phyloP scores from a whole-genome alignment of 2,329 filamentous ascomycete species.

The Tolypocladium paradoxum region DNA sequence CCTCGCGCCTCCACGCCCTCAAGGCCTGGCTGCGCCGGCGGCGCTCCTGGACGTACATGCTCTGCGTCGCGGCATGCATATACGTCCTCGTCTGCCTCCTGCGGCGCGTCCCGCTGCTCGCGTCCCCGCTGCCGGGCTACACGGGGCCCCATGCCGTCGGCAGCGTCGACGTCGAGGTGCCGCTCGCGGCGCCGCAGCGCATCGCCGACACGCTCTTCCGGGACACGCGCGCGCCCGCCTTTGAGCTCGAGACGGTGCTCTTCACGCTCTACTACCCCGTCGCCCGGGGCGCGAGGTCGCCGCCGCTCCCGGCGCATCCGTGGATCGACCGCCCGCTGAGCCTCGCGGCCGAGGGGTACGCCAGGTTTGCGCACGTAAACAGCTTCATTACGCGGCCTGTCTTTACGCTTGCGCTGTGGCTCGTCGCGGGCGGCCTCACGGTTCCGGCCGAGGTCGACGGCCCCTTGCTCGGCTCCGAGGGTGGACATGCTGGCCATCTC shows the following conservation, averaged over 20 bases:
- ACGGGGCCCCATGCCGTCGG: conserved; percentile 34
- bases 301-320: conserved; percentile 18
- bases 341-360: conserved; percentile 34
- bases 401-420: conserved; percentile 30
- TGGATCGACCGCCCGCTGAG: conserved; percentile 34
- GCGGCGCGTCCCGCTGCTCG: conserved; percentile 29
- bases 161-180: conserved; percentile 35
- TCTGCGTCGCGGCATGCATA: not conserved
- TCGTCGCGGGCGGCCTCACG: conserved; percentile 30
- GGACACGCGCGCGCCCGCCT: conserved; percentile 25
- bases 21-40: not conserved
- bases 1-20: too few species aligned
- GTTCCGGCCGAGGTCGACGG: conserved; percentile 38
- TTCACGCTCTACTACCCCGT: conserved; percentile 40
- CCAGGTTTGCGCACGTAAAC: conserved; percentile 31
- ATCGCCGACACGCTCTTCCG: conserved; percentile 23
- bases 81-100: conserved; percentile 30
- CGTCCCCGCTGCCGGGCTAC: conserved; percentile 31
- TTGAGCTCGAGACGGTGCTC: conserved; percentile 34
- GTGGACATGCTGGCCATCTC: conserved; percentile 13
- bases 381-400: conserved; percentile 31
- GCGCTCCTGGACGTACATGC: not conserved
- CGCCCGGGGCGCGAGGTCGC: conserved; percentile 13
- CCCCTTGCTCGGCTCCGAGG: conserved; percentile 22
- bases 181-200: conserved; percentile 20